Percentiles rank a stretch among this genome's conserved stretches.
Evolutionary conservation across 768 basidiomycete species (phyloP).

Genomic region (Termitomyces heimii): DNA sequence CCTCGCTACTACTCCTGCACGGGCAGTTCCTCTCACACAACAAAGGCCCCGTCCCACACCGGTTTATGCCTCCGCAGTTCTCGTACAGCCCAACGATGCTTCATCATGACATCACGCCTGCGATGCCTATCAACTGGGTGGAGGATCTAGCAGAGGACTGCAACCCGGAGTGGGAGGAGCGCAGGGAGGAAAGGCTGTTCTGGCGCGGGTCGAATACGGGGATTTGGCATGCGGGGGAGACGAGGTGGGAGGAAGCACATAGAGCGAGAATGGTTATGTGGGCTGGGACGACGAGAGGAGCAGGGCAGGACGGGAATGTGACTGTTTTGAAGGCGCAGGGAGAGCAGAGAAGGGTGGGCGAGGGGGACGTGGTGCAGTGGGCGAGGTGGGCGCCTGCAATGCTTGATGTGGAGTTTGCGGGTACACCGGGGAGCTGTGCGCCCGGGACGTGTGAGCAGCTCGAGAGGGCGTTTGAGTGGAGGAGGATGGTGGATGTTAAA

Average conservation of each 20-base stretch:
- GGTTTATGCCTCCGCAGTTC: constrained; percentile 43
- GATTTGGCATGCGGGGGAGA: constrained; percentile 34
- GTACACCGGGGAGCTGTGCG: constrained; percentile 32
- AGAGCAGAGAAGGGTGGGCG: constrained; percentile 24
- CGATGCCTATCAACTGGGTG: constrained; percentile 40
- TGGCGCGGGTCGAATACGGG: constrained; percentile 78
- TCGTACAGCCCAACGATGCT: constrained; percentile 39
- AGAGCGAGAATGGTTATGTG: constrained; percentile 35
- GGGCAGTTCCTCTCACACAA: constrained; percentile 47
- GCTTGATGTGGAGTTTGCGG: constrained; percentile 48
- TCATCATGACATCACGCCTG: constrained; percentile 46
- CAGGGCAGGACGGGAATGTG: constrained; percentile 19
- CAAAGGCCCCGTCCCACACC: constrained; percentile 36
- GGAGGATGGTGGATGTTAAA: constrained; percentile 28
- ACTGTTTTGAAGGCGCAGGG: constrained; percentile 28
- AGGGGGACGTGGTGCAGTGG: constrained; percentile 20
- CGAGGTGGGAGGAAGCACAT: constrained; percentile 42
- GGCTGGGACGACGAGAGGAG: not conserved
- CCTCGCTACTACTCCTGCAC: constrained; percentile 32
- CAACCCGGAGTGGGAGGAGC: constrained; percentile 53
- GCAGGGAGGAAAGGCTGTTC: constrained; percentile 46
- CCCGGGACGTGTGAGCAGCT: constrained; percentile 35
- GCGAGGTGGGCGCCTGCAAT: constrained; percentile 36
- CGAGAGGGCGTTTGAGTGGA: constrained; percentile 39
- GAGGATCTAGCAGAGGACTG: constrained; percentile 30